Percentiles rank a stretch among this genome's conserved stretches.
Conservation (phyloP, 257 asterid genomes). For the Solanum peruvianum region DNA sequence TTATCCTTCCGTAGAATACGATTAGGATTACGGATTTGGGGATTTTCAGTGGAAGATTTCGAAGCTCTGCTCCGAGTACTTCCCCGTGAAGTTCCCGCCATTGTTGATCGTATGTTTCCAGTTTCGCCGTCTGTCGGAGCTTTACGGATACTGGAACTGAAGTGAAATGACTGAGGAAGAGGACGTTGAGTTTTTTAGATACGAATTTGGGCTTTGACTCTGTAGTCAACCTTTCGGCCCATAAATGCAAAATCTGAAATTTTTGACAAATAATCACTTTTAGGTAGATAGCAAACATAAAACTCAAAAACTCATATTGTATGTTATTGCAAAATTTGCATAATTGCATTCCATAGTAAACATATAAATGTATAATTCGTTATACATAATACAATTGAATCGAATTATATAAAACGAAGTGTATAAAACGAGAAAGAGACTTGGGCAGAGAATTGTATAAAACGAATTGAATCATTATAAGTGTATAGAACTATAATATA, state of each 20-base stretch:
- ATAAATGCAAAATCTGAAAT: neutral
- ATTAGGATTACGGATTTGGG: neutral
- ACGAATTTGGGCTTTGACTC: neutral
- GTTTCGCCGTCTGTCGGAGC: neutral
- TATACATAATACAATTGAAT: no score
- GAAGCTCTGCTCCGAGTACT: slow-evolving; percentile 21
- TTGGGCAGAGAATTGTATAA: no score
- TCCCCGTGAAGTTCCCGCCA: slow-evolving; percentile 55
- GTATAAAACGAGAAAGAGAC: no score
- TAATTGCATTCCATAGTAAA: no score
- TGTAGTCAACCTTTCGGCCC: neutral
- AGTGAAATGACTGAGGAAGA: neutral
- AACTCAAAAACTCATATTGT: no score
- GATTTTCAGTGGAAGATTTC: slow-evolving; percentile 20
- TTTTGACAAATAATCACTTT: neutral
- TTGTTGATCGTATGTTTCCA: slow-evolving; percentile 2
- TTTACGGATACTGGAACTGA: neutral
- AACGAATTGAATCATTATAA: no score
- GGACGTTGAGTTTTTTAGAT: neutral
- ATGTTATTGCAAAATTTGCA: no score
- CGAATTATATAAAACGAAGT: no score
- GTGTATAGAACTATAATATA: no score
- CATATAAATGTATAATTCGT: no score
- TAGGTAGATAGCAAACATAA: neutral
- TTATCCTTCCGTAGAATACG: slow-evolving; percentile 21